Conservation (phyloP, 345 rosid genomes). For the Brassica nigra region DNA sequence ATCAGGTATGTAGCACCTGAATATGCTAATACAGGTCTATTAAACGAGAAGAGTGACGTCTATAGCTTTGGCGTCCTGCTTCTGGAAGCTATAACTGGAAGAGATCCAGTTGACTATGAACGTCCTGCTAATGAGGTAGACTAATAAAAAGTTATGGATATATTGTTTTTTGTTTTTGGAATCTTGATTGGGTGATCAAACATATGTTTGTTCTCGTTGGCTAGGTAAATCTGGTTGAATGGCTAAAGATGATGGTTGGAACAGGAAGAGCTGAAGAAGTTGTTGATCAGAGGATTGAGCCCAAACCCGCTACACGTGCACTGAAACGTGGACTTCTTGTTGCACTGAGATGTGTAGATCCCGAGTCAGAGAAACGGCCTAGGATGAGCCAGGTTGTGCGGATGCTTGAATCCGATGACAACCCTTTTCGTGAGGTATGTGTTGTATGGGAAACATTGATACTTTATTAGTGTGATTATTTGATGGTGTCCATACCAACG, state of each 20-base stretch:
- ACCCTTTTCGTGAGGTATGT: constrained; percentile 55
- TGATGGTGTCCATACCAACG: background rate
- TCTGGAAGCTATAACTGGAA: background rate
- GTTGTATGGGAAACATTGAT: background rate
- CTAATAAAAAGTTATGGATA: background rate
- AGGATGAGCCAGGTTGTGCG: constrained; percentile 88
- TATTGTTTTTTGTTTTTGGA: background rate
- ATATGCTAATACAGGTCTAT: background rate
- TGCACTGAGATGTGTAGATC: constrained; percentile 90
- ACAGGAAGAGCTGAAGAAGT: constrained; percentile 92
- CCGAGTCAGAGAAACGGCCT: constrained; percentile 82
- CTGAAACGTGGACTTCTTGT: constrained; percentile 80
- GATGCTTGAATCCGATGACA: constrained; percentile 90
- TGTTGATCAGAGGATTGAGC: constrained; percentile 70
- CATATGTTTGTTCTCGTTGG: constrained; percentile 9
- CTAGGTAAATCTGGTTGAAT: constrained; percentile 93
- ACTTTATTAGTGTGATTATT: background rate
- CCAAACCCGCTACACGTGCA: constrained; percentile 69
- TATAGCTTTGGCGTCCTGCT: background rate
- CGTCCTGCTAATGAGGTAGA: constrained; percentile 2
- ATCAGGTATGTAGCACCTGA: background rate
- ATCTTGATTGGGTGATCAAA: background rate
- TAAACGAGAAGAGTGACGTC: background rate
- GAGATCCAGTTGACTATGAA: constrained; percentile 4
- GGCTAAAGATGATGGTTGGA: constrained; percentile 97